These are phyloP conservation scores for Pythium monospermum DNA, from an alignment of 352 stramenopile species.

Conservation along the genomic window DNA sequence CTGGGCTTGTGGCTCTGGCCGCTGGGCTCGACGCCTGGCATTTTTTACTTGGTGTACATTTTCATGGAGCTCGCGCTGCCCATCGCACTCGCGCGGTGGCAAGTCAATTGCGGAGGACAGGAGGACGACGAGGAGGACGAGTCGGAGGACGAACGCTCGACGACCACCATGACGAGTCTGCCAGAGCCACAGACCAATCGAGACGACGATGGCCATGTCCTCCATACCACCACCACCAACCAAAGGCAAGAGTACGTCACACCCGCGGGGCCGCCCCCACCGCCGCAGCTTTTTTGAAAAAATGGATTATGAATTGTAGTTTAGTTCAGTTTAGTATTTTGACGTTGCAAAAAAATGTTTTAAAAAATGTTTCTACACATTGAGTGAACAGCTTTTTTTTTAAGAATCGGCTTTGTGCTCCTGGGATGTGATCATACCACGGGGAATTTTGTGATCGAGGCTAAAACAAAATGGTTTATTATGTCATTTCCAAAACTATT, in stretches of 20 bases:
- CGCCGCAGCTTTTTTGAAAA: slow-evolving; percentile 18
- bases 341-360: too few relatives aligned
- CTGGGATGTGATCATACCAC: too few relatives aligned
- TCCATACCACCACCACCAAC: too few relatives aligned
- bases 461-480: too few relatives aligned
- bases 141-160: too few relatives aligned
- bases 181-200: slow-evolving; percentile 7
- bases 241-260: slow-evolving; percentile 11
- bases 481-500: too few relatives aligned
- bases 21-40: slow-evolving; percentile 51
- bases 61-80: slow-evolving; percentile 45
- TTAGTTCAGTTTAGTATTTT: slow-evolving; percentile 3
- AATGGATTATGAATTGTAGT: not conserved
- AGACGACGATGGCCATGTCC: slow-evolving; percentile 10
- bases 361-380: too few relatives aligned
- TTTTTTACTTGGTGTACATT: slow-evolving; percentile 66
- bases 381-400: too few relatives aligned
- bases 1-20: slow-evolving; percentile 70
- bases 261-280: too few relatives aligned
- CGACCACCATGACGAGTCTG: not conserved
- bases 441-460: too few relatives aligned
- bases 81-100: slow-evolving; percentile 26
- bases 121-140: not conserved
- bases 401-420: slow-evolving; percentile 5
- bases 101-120: slow-evolving; percentile 12